A percentile compares a stretch with the other conserved stretches of the same genome.
These are phyloP conservation scores for Metarhizium anisopliae DNA, from an alignment of 2,329 filamentous ascomycete species.

Conservation along the genomic window DNA sequence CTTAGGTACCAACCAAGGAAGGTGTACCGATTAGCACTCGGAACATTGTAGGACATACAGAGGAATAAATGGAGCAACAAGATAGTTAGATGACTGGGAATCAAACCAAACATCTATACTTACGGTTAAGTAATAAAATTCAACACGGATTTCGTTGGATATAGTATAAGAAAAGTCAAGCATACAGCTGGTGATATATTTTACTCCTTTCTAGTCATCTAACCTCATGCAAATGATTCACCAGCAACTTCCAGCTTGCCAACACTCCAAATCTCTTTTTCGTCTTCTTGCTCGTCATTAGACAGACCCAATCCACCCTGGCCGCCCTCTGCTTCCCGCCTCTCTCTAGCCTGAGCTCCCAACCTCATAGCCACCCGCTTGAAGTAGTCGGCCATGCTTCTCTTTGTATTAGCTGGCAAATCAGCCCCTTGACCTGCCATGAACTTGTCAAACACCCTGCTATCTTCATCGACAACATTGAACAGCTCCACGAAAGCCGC, in stretches of 20 bases:
- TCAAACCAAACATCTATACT: not conserved
- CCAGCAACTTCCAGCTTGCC: slow-evolving; percentile 74
- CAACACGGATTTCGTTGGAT: not conserved
- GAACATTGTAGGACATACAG: no score
- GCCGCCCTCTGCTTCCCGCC: slow-evolving; percentile 85
- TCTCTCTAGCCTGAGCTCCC: slow-evolving; percentile 78
- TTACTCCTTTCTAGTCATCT: not conserved
- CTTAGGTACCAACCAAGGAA: no score
- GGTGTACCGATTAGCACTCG: no score
- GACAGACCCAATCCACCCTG: slow-evolving; percentile 76
- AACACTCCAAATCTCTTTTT: slow-evolving; percentile 92
- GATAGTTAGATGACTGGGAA: not conserved
- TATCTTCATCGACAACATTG: slow-evolving; percentile 79
- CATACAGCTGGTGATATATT: not conserved
- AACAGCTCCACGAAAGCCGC: slow-evolving; percentile 90
- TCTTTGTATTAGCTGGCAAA: slow-evolving; percentile 63
- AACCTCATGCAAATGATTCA: slow-evolving; percentile 40
- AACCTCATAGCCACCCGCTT: slow-evolving; percentile 81
- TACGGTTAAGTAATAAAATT: not conserved
- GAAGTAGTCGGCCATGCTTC: slow-evolving; percentile 95
- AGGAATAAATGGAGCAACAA: no score
- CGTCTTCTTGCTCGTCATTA: slow-evolving; percentile 88
- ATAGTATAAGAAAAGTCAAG: not conserved
- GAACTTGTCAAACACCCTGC: slow-evolving; percentile 83
- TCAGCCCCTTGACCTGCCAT: slow-evolving; percentile 59